Evolutionary conservation across 148 eudicot genomes (phyloP).

Genomic region (Vaccinium corymbosum): DNA sequence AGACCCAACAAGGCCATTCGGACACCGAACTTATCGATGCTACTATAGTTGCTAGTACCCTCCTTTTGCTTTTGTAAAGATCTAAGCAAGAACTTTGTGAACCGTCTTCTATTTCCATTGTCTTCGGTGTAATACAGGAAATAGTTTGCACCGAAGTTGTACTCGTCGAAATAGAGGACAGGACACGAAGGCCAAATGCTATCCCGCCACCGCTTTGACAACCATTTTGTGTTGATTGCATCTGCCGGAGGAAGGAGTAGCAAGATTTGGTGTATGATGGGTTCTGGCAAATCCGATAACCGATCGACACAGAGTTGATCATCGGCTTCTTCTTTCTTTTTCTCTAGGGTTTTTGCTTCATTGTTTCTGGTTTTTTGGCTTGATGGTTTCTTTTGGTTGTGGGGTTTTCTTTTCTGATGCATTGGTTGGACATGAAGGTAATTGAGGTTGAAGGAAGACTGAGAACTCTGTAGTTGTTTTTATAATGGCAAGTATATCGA

Average conservation of each 20-base stretch:
- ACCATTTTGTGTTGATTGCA: not conserved
- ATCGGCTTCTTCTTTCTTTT: not conserved
- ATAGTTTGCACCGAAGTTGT: not conserved
- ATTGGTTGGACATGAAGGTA: not conserved
- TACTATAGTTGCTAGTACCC: not conserved
- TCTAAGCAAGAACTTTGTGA: not conserved
- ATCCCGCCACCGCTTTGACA: not conserved
- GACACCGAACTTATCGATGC: not conserved
- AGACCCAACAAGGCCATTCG: not conserved
- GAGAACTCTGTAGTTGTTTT: not conserved
- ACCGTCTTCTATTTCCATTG: not conserved
- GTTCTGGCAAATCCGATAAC: not conserved
- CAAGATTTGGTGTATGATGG: not conserved
- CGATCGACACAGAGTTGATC: not conserved
- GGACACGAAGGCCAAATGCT: not conserved
- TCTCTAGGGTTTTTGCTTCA: not conserved
- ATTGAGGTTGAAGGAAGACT: not conserved
- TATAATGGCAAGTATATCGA: not conserved
- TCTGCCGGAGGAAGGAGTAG: not conserved
- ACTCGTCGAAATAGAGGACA: not conserved
- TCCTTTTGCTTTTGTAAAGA: not conserved
- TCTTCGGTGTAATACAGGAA: not conserved
- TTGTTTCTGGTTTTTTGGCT: not conserved
- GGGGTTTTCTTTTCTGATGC: not conserved
- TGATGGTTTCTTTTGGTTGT: not conserved